Evolutionary conservation across 78 protist species (phyloP), one percentile per base, ranked within the genome.

Genomic region (Acrasis kona): DNA sequence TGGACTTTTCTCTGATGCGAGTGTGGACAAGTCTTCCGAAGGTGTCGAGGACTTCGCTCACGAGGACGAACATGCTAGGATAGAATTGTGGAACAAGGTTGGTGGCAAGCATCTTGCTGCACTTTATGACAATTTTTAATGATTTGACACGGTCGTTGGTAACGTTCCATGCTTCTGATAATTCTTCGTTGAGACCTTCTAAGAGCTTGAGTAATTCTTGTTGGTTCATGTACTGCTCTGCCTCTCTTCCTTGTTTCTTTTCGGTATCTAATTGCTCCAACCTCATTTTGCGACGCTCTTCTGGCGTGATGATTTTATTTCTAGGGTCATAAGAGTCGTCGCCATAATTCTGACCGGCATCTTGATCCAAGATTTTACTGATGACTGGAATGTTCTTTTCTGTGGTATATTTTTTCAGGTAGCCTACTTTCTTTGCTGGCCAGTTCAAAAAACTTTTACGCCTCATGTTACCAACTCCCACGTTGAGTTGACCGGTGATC

Each of bases 21-120:
- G 89, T 91, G 65, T 72, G 89, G 19, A 92, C 97, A 10, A 93
- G 68, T 40, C 70, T 73, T 5, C 97, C 97, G 73, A 94, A 94
- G 1, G 88, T 89, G 83, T 94, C 97, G 39, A 94, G 77, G 7
- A 94, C 87, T 41, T 92, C 90, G 2, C 95, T 77, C 7, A 86
- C 68, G 29, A 94, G 87, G 10, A 92, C 95, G 71, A 92, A 94
- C 61, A 89, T 70, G 74, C 85, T 72, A 34, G 97, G 97, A 72
- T 91, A 94, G 82, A 92, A 94, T 67, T 71, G 58, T 39, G 75
- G 77, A 32, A 77, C 78, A 50, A 58, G 39, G 37, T 79, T 89
- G 58, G 73, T 77, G 3, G 68, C 5, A 57, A 90, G 85, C 41
- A 89, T 6, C 80, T 88, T 90, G 69, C 87, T 78, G 8, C 89